A percentile compares a stretch with the other conserved stretches of the same genome.
Conservation (phyloP, 208 protist genomes). For the Acanthamoeba healyi region DNA sequence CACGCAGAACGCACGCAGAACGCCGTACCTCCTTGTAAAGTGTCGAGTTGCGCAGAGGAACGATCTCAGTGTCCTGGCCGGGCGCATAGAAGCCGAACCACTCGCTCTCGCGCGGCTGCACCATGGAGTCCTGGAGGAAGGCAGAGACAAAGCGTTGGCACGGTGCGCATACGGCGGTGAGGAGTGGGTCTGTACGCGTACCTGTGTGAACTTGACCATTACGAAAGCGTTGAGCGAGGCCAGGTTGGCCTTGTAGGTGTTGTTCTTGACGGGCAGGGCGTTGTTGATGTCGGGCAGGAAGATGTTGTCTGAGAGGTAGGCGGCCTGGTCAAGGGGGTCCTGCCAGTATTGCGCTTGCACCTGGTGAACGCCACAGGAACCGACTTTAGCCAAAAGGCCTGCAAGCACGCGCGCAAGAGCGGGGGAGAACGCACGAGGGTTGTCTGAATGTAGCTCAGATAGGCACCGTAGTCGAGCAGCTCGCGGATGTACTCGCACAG, state of each 20-base stretch:
- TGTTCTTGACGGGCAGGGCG: constrained; percentile 75
- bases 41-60: constrained; percentile 76
- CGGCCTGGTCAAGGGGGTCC: constrained; percentile 74
- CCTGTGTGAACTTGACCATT: constrained; percentile 80
- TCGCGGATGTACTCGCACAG: constrained; percentile 75
- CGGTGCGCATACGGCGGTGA: not conserved
- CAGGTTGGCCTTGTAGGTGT: constrained; percentile 81
- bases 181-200: constrained; percentile 75
- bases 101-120: constrained; percentile 77
- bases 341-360: constrained; percentile 83
- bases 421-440: constrained; percentile 12
- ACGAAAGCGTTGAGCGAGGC: constrained; percentile 78
- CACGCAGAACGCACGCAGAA: not conserved
- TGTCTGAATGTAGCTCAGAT: constrained; percentile 32
- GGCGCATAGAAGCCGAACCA: constrained; percentile 87
- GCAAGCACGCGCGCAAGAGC: not conserved
- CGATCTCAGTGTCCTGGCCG: constrained; percentile 64
- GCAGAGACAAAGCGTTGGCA: constrained; percentile 60
- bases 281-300: constrained; percentile 89
- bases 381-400: no score
- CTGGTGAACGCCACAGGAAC: constrained; percentile 55
- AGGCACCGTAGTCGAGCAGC: constrained; percentile 73
- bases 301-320: constrained; percentile 75
- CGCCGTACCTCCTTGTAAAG: constrained; percentile 78
- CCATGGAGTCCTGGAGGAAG: constrained; percentile 78